Percentiles rank a stretch among this genome's conserved stretches.
These are phyloP conservation scores for Brassica napus DNA, from an alignment of 345 rosid genomes.

Conservation along the genomic window Da-Ae NC_063446.1:39456501-39457000, in stretches of 20 bases:
- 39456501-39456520: constrained; percentile 99
- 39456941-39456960: constrained; percentile 80
- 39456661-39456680: neutral
- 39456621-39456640: constrained; percentile 80
- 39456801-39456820: too few relatives aligned
- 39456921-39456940: constrained; percentile 43
- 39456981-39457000: constrained; percentile 67
- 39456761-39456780: too few relatives aligned
- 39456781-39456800: too few relatives aligned
- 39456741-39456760: too few relatives aligned
- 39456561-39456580: constrained; percentile 98
- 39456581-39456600: constrained; percentile 71
- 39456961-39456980: constrained; percentile 60
- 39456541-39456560: constrained; percentile 72
- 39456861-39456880: too few relatives aligned
- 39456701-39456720: too few relatives aligned
- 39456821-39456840: too few relatives aligned
- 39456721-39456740: too few relatives aligned
- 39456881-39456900: too few relatives aligned
- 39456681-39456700: too few relatives aligned
- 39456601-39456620: constrained; percentile 75
- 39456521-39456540: constrained; percentile 86
- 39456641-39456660: neutral
- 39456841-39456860: too few relatives aligned
- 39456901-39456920: neutral